phyloP scores from a whole-genome alignment of 2,329 filamentous ascomycete species.

The Ascochyta rabiei region DNA sequence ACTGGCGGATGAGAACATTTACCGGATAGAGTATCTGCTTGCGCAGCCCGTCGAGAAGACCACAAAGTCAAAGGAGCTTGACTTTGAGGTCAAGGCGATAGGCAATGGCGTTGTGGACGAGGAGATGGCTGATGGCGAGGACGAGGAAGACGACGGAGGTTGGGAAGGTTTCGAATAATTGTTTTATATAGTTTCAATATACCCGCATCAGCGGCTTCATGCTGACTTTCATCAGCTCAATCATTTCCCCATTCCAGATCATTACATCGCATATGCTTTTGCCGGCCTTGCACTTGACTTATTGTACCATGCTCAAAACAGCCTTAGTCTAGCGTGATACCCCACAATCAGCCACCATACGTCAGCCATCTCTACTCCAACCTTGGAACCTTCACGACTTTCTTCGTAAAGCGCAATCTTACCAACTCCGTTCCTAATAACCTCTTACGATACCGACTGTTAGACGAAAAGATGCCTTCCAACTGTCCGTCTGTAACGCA shows the following conservation, averaged over 20 bases:
- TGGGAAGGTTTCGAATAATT: conserved; percentile 60
- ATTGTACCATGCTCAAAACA: conserved; percentile 1
- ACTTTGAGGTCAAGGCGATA: conserved; percentile 41
- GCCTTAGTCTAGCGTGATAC: conserved; percentile 12
- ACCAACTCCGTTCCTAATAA: background rate
- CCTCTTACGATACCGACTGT: background rate
- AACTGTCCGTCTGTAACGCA: conserved; percentile 21
- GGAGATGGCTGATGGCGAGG: conserved; percentile 38
- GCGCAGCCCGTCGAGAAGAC: conserved; percentile 54
- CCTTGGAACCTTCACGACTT: background rate
- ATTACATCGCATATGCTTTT: background rate
- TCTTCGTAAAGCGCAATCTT: conserved; percentile 2
- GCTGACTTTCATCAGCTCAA: background rate
- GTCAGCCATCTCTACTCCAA: conserved; percentile 4
- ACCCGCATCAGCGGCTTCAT: background rate
- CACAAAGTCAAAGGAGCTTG: conserved; percentile 31
- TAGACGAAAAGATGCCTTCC: conserved; percentile 6
- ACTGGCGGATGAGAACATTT: conserved; percentile 85
- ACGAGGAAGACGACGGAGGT: conserved; percentile 47
- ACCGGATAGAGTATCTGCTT: conserved; percentile 84
- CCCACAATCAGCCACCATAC: conserved; percentile 14
- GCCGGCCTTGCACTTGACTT: background rate
- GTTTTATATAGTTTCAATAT: background rate
- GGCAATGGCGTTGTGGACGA: conserved; percentile 45
- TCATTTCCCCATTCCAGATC: background rate